phyloP scores from a whole-genome alignment of 1,284 basidiomycete genomes.

The Cutaneotrichosporon sp. region DNA sequence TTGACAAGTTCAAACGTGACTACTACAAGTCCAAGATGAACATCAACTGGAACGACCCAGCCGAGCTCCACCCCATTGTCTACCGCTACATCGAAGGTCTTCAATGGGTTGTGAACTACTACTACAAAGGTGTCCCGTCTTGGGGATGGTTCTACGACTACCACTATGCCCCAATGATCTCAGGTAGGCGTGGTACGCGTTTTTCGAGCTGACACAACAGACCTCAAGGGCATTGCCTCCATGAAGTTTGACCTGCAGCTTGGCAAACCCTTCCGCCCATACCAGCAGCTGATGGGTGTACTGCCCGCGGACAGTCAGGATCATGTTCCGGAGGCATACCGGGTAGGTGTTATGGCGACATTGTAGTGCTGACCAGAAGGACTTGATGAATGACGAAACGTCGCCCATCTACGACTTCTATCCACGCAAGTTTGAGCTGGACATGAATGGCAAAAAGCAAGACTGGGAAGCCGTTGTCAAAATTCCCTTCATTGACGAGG shows the following conservation, averaged over 20 bases:
- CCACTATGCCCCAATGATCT: constrained; percentile 92
- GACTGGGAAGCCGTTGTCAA: constrained; percentile 99
- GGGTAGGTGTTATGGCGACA: constrained; percentile 51
- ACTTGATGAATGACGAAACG: constrained; percentile 78
- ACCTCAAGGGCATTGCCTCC: constrained; percentile 68
- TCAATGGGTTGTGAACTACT: constrained; percentile 99
- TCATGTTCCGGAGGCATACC: constrained; percentile 78
- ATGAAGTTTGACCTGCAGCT: constrained; percentile 82
- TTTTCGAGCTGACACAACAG: constrained; percentile 48
- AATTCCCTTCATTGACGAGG: constrained; percentile 94
- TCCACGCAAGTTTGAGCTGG: constrained; percentile 80
- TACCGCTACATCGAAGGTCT: constrained; percentile 87
- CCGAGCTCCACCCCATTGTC: constrained; percentile 62
- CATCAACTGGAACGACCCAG: constrained; percentile 62
- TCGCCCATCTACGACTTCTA: constrained; percentile 96
- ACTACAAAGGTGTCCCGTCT: constrained; percentile 91
- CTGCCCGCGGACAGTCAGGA: constrained; percentile 83
- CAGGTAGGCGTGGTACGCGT: constrained; percentile 55
- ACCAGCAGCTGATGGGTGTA: constrained; percentile 97
- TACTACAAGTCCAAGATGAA: constrained; percentile 91
- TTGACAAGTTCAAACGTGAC: constrained; percentile 83
- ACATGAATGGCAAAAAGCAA: constrained; percentile 96
- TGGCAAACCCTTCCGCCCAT: constrained; percentile 86
- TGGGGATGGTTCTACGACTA: constrained; percentile 99
- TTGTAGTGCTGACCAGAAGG: constrained; percentile 50